Base-by-base conservation (phyloP, 768 basidiomycete genomes). In the Amanita subjunquillea region DNA sequence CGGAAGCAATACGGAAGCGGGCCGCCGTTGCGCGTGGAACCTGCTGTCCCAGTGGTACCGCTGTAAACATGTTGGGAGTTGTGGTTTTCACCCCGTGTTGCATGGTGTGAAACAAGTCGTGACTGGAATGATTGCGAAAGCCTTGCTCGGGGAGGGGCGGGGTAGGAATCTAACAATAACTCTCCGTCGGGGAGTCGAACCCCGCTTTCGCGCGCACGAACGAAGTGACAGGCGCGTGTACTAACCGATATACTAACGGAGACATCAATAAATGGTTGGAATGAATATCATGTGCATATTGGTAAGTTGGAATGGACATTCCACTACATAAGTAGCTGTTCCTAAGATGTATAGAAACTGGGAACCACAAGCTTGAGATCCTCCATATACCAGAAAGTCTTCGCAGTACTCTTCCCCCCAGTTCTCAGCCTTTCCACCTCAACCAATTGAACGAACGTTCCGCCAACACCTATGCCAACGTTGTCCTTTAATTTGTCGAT, bases 361-460 rank as follows among this genome's bases (percentile, higher is more conserved):
- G 72, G 69, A 45, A 69, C 56, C 22, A 66, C 63, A 52, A 69
- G 57, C n/a, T 66, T 59, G n/a, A 68, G 38, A 32, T 72, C 70
- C 23, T 74, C 72, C 30, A 72, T 46, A 51, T 76, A 76, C 74
- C 74, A 76, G 48, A 67, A 69, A 42, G 67, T 63, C 29, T 63
- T 59, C 17, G 46, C 20, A 13, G 41, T 4, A 5, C 8, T 49
- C 6, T 51, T 53, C 54, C 66, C 69, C 58, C 67, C 67, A 43
- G 62, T 57, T 54, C 69, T 71, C n/a, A 58, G 50, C 17, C 62
- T 55, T 51, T 57, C 46, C 48, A 57, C 53, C 29, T 78, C 73
- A 27, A 67, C 78, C 10, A 87, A 70, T 65, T 90, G 85, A 20
- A 87, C 77, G 78, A 80, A 89, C 43, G 80, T 77, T 17, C 77